Evolutionary conservation across 352 stramenopile genomes (phyloP), one percentile per base, ranked within the genome.

Genomic region (Globisporangium middletonii): DNA sequence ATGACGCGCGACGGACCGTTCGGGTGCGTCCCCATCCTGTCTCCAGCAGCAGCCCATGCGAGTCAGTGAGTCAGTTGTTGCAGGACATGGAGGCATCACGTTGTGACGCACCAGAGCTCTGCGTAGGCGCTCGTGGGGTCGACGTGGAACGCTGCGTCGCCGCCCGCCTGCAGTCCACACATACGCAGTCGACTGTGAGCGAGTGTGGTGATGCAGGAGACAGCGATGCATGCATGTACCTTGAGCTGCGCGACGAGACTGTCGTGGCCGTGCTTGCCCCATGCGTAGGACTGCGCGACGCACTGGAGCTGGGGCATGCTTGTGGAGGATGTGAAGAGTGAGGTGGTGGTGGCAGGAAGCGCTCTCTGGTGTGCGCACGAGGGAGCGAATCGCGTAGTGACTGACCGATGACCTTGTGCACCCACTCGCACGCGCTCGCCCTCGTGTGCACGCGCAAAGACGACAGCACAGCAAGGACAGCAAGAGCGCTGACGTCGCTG

Each of bases 21-120:
- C 8, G 87, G 80, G 64, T 98, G 94, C n/a, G 94, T 98, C 45
- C 92, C 92, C 79, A 98, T 96, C 91, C 88, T 97, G 48, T 15
- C 45, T 56, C 4, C 30, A 62, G 50, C 49, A 45, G 56, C 30
- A 59, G 19, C 18, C 37, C 27, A 50, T 54, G 27, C 50, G 11
- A 43, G 60, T 58, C 48, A 62, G 37, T 44, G 55, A 46, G 23
- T 33, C 26, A 50, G 48, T 42, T 8, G 9, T 18, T 35, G 19
- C 18, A 9, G 23, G 15, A 50, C 18, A 42, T 38, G 27, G 16
- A 65, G 13, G 3, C 28, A 65, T 0, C 19, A 41, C n/a, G 44
- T 11, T 41, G 35, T 8, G 8, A 50, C 67, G 43, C 75, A 96
- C 89, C 89, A 97, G 15, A 96, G 72, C 62, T 98, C 89, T 15